phyloP scores from a whole-genome alignment of 2,329 filamentous ascomycete genomes.

The Fusarium aywerte region DNA sequence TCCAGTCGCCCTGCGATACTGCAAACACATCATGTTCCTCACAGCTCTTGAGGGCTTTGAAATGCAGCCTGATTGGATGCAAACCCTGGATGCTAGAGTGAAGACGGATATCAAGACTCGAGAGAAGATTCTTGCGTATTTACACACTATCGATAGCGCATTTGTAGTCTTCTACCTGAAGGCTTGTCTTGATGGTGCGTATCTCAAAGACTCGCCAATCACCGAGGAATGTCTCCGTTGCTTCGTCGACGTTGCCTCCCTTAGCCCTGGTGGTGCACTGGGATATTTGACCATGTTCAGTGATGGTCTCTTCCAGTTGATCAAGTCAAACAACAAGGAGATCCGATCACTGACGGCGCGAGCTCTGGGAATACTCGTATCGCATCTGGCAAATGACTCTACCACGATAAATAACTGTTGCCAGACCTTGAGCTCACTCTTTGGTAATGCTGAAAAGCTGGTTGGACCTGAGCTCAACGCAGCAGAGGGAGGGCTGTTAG shows the following conservation, averaged over 20 bases:
- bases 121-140: constrained; percentile 65
- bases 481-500: constrained; percentile 60
- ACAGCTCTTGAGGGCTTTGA: constrained; percentile 61
- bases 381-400: constrained; percentile 65
- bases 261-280: constrained; percentile 63
- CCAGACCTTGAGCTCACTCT: constrained; percentile 55
- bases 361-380: constrained; percentile 79
- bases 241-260: constrained; percentile 65
- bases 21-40: constrained; percentile 64
- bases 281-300: constrained; percentile 60
- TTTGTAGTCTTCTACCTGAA: constrained; percentile 60
- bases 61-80: constrained; percentile 85
- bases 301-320: constrained; percentile 65
- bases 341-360: constrained; percentile 74
- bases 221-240: constrained; percentile 61
- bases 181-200: constrained; percentile 68
- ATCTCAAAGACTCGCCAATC: constrained; percentile 55
- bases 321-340: constrained; percentile 77
- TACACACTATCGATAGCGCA: constrained; percentile 56
- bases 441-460: constrained; percentile 56
- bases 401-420: constrained; percentile 44
- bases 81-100: constrained; percentile 77
- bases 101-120: constrained; percentile 75
- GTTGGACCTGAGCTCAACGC: constrained; percentile 58
- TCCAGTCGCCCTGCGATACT: constrained; percentile 75